These are phyloP conservation scores for Termitomyces sp. DNA, from an alignment of 1,284 basidiomycete species.

Conservation along the genomic window DNA sequence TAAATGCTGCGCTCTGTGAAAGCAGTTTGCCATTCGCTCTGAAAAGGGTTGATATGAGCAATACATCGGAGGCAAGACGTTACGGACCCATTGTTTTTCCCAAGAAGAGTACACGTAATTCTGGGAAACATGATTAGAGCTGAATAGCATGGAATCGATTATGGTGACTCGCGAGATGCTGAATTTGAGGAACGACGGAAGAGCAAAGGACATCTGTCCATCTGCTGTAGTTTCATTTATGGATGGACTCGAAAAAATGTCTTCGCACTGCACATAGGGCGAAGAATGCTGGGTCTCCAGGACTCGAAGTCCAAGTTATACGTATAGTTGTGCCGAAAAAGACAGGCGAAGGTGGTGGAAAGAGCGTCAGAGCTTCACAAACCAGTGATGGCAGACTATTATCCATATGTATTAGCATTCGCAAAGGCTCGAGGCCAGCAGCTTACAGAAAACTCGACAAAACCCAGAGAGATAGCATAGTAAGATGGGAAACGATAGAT, in stretches of 20 bases:
- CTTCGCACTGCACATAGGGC: background rate
- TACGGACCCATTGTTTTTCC: background rate
- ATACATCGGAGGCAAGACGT: background rate
- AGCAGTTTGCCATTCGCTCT: background rate
- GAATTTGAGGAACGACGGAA: background rate
- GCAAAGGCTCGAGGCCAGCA: background rate
- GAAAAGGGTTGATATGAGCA: background rate
- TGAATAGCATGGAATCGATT: background rate
- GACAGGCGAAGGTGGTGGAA: constrained; percentile 5
- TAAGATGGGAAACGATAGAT: background rate
- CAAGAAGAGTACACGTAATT: background rate
- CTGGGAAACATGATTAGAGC: background rate
- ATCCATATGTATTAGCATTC: background rate
- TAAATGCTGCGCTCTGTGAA: background rate
- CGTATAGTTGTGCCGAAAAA: constrained; percentile 2
- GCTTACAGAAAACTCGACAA: background rate
- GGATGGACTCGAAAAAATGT: background rate
- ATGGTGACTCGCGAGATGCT: background rate
- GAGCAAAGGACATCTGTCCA: background rate
- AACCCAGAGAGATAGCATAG: background rate
- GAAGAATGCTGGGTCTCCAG: constrained; percentile 1
- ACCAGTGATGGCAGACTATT: background rate
- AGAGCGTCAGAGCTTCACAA: constrained; percentile 1
- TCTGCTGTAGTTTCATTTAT: background rate
- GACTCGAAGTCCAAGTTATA: background rate